Percentiles rank a stretch among this genome's conserved stretches.
Evolutionary conservation across 257 asterid genomes (phyloP).

Genomic region (Misopates orontium): DNA sequence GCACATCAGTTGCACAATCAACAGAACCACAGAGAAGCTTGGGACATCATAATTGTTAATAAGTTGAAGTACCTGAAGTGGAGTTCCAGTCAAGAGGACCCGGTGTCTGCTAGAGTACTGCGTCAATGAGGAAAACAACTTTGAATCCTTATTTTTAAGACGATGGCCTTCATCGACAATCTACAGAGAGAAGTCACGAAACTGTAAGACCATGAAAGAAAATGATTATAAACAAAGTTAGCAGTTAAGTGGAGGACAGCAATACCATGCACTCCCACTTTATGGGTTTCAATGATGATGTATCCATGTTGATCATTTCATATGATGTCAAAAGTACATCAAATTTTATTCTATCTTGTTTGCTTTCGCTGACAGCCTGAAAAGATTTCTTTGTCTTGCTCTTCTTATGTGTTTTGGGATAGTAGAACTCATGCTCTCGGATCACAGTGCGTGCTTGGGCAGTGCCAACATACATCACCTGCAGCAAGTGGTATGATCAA

Average conservation of each 20-base stretch:
- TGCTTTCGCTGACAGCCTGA: slow-evolving; percentile 71
- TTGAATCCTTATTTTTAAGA: slow-evolving; percentile 95
- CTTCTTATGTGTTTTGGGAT: slow-evolving; percentile 77
- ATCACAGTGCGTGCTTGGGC: slow-evolving; percentile 79
- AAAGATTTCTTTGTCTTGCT: slow-evolving; percentile 83
- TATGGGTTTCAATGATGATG: slow-evolving; percentile 77
- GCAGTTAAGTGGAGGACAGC: slow-evolving; percentile 23
- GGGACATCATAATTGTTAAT: slow-evolving; percentile 14
- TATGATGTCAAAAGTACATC: slow-evolving; percentile 96
- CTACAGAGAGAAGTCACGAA: slow-evolving; percentile 46
- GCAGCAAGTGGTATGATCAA: slow-evolving; percentile 40
- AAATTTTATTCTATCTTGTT: slow-evolving; percentile 91
- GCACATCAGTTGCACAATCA: slow-evolving; percentile 17
- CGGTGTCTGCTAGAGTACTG: slow-evolving; percentile 87
- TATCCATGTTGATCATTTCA: slow-evolving; percentile 93
- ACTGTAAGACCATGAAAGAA: slow-evolving; percentile 24
- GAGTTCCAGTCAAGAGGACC: slow-evolving; percentile 94
- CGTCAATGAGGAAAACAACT: slow-evolving; percentile 74
- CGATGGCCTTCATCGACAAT: slow-evolving; percentile 99
- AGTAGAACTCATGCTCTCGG: slow-evolving; percentile 85
- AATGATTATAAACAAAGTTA: slow-evolving; percentile 23
- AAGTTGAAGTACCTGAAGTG: slow-evolving; percentile 75
- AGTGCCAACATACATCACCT: slow-evolving; percentile 96
- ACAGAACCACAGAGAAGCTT: slow-evolving; percentile 17
- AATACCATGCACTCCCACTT: slow-evolving; percentile 98